phyloP scores from a whole-genome alignment of 1,284 basidiomycete species.

The Sporisorium reilianum region DNA sequence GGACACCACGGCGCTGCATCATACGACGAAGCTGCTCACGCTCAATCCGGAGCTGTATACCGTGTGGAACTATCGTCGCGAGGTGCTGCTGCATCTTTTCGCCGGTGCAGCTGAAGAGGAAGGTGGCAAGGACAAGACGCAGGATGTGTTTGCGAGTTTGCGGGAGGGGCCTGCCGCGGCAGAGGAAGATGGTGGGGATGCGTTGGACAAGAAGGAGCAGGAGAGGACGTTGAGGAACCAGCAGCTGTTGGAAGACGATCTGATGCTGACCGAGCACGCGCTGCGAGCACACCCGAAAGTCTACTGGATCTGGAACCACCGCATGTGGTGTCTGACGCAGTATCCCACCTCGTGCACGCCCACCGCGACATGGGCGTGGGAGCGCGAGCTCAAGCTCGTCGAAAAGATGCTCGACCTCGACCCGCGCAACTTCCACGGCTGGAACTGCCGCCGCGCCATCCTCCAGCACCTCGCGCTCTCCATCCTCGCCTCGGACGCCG shows the following conservation, averaged over 20 bases:
- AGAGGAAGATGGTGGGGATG: neutral
- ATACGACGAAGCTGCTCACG: slow-evolving; percentile 58
- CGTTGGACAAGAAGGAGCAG: neutral
- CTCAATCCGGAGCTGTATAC: slow-evolving; percentile 68
- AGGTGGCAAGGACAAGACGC: neutral
- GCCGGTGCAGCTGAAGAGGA: neutral
- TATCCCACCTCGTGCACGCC: no score
- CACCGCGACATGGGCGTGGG: slow-evolving; percentile 56
- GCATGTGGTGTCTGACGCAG: slow-evolving; percentile 63
- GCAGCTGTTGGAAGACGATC: slow-evolving; percentile 53
- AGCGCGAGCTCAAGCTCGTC: slow-evolving; percentile 59
- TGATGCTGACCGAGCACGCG: slow-evolving; percentile 62
- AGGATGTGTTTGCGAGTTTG: slow-evolving; percentile 52
- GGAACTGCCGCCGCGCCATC: slow-evolving; percentile 65
- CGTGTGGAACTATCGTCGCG: slow-evolving; percentile 66
- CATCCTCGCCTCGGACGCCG: slow-evolving; percentile 13
- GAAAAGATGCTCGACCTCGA: slow-evolving; percentile 67
- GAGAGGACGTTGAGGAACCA: slow-evolving; percentile 7
- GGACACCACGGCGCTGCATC: slow-evolving; percentile 42
- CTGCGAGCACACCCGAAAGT: slow-evolving; percentile 67
- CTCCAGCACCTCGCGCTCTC: slow-evolving; percentile 51
- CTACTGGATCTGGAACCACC: slow-evolving; percentile 69
- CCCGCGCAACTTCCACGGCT: slow-evolving; percentile 66
- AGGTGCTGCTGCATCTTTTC: slow-evolving; percentile 55
- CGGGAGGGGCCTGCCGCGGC: neutral